Conservation (phyloP, 495 filamentous ascomycete species). For the Diplogelasinospora grovesii region DNA sequence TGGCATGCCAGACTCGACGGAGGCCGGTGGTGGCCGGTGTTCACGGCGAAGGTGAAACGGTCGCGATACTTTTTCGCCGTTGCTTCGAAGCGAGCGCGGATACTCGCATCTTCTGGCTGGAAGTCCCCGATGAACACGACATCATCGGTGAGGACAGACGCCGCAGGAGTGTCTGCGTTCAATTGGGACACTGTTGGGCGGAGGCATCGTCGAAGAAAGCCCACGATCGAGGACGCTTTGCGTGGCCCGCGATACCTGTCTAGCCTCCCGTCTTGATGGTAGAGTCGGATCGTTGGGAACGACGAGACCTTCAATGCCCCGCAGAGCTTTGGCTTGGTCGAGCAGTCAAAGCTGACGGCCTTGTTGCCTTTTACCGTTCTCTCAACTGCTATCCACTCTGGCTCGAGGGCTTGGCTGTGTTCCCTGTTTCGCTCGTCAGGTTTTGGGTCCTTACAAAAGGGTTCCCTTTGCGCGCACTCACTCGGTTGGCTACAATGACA, state of each 20-base stretch:
- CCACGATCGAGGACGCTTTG: constrained; percentile 28
- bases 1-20: constrained; percentile 29
- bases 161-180: constrained; percentile 15
- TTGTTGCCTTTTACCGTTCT: constrained; percentile 17
- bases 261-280: constrained; percentile 23
- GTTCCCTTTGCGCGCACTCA: not conserved
- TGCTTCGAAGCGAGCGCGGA: constrained; percentile 14
- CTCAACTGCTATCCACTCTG: constrained; percentile 32
- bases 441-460: not conserved
- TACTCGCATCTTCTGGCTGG: constrained; percentile 12
- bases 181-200: constrained; percentile 30
- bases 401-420: constrained; percentile 30
- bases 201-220: constrained; percentile 32
- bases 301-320: constrained; percentile 32
- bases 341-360: constrained; percentile 39
- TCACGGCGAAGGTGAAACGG: constrained; percentile 37
- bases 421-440: constrained; percentile 17
- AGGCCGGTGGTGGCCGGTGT: constrained; percentile 4
- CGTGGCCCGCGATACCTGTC: constrained; percentile 37
- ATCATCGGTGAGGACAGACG: constrained; percentile 34
- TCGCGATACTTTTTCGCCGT: constrained; percentile 31
- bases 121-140: constrained; percentile 38
- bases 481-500: not conserved
- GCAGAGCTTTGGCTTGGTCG: constrained; percentile 30
- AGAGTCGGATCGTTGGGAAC: constrained; percentile 44